Conservation (phyloP, 148 eudicot genomes). For the Camellia granthamiana region DNA sequence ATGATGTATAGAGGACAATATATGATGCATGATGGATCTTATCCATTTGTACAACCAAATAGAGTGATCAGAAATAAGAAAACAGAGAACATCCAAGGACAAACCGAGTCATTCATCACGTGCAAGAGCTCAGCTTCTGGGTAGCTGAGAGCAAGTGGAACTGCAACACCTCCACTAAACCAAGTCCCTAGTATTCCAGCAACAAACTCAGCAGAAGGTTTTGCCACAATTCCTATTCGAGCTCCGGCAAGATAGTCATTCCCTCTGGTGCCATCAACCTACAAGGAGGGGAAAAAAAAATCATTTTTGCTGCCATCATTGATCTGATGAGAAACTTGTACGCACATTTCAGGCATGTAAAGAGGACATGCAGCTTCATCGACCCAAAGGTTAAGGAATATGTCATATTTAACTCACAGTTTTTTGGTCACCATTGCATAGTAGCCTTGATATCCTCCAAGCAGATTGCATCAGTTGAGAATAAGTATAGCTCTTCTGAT, state of each 20-base stretch:
- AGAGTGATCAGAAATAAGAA: neutral
- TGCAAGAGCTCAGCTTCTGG: conserved; percentile 97
- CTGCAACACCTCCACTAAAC: conserved; percentile 96
- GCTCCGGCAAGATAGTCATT: conserved; percentile 57
- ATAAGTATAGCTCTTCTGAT: conserved; percentile 68
- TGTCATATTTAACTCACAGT: conserved; percentile 49
- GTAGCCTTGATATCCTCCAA: conserved; percentile 49
- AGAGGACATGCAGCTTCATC: neutral
- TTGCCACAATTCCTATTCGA: conserved; percentile 92
- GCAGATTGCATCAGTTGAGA: conserved; percentile 66
- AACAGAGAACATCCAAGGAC: conserved; percentile 20
- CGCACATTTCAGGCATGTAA: neutral
- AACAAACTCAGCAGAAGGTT: conserved; percentile 96
- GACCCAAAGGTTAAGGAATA: neutral
- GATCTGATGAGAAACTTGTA: conserved; percentile 15
- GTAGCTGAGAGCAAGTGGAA: conserved; percentile 97
- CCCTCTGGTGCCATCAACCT: conserved; percentile 43
- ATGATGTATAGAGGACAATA: neutral
- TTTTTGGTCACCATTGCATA: conserved; percentile 34
- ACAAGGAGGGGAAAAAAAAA: neutral
- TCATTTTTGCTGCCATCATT: conserved; percentile 16
- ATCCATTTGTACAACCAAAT: neutral
- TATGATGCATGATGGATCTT: conserved; percentile 9
- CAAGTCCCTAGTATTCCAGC: conserved; percentile 90
- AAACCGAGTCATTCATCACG: conserved; percentile 95